Percentiles rank a stretch among this genome's conserved stretches.
Evolutionary conservation across 1,284 basidiomycete genomes (phyloP).

Genomic region (Cryptococcus sp.): DNA sequence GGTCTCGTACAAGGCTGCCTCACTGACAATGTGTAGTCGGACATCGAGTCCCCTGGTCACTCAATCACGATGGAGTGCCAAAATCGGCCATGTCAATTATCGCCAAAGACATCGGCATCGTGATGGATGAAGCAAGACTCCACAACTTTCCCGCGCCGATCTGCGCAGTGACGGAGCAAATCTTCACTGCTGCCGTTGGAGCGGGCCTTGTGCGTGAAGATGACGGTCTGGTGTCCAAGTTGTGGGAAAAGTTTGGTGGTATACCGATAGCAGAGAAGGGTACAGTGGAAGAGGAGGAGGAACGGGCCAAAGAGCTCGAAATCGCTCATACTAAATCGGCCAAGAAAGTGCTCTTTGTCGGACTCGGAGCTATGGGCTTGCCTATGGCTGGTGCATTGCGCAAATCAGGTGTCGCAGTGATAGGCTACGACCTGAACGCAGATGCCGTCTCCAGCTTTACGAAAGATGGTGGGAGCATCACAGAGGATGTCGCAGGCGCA

Average conservation of each 20-base stretch:
- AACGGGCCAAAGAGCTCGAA: slow-evolving; percentile 29
- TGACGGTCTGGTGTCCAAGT: slow-evolving; percentile 39
- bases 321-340: slow-evolving; percentile 14
- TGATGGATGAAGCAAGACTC: slow-evolving; percentile 44
- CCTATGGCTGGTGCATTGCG: slow-evolving; percentile 31
- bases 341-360: slow-evolving; percentile 34
- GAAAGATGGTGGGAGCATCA: slow-evolving; percentile 24
- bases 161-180: slow-evolving; percentile 38
- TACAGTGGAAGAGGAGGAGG: slow-evolving; percentile 31
- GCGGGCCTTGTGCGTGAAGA: slow-evolving; percentile 38
- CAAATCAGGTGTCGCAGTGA: slow-evolving; percentile 24
- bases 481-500: slow-evolving; percentile 13
- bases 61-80: slow-evolving; percentile 34
- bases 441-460: slow-evolving; percentile 17
- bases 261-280: slow-evolving; percentile 27
- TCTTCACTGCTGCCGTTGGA: slow-evolving; percentile 39
- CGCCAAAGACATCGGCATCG: slow-evolving; percentile 45
- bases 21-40: slow-evolving; percentile 24
- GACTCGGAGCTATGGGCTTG: slow-evolving; percentile 37
- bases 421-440: slow-evolving; percentile 21
- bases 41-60: slow-evolving; percentile 42
- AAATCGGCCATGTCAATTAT: slow-evolving; percentile 50
- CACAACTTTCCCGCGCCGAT: slow-evolving; percentile 39
- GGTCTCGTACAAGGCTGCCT: background rate
- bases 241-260: slow-evolving; percentile 44